Evolutionary conservation across 495 filamentous ascomycete genomes (phyloP).

Genomic region (Cairneyella variabilis): DNA sequence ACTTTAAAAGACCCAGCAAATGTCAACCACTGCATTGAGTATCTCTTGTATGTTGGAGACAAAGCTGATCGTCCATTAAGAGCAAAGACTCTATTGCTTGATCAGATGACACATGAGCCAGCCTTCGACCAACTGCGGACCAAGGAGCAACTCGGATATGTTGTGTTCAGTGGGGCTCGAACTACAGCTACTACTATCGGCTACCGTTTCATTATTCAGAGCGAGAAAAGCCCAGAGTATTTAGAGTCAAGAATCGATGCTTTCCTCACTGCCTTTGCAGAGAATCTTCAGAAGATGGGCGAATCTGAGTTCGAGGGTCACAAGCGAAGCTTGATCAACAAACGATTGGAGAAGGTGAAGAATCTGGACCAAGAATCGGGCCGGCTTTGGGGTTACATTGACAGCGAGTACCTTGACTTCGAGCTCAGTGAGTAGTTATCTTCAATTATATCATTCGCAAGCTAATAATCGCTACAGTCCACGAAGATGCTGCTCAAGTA

Average conservation of each 20-base stretch:
- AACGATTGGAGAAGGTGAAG: constrained; percentile 87
- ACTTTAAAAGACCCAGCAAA: constrained; percentile 84
- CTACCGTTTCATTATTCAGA: constrained; percentile 91
- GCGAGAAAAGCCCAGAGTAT: constrained; percentile 78
- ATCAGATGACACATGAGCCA: constrained; percentile 91
- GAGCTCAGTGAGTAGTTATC: constrained; percentile 62
- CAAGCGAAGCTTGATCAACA: constrained; percentile 85
- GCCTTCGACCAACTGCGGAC: constrained; percentile 91
- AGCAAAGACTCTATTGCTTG: constrained; percentile 75
- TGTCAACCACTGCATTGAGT: constrained; percentile 96
- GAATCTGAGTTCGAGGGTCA: constrained; percentile 85
- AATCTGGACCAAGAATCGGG: constrained; percentile 81
- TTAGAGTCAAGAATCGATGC: constrained; percentile 82
- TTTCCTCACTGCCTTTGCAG: constrained; percentile 66
- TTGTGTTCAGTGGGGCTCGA: constrained; percentile 80
- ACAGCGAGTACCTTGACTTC: constrained; percentile 86
- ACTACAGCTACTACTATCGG: constrained; percentile 69
- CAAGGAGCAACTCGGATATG: constrained; percentile 96
- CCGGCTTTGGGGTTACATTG: constrained; percentile 81
- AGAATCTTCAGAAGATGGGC: constrained; percentile 68
- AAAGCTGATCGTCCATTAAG: constrained; percentile 61
- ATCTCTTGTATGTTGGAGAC: constrained; percentile 76
- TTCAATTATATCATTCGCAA: constrained; percentile 7
- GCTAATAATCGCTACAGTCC: constrained; percentile 44
- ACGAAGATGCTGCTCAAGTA: constrained; percentile 73